A percentile compares a stretch with the other conserved stretches of the same genome.
phyloP scores from a whole-genome alignment of 2,329 filamentous ascomycete genomes.

The Penicillium oxalicum region DNA sequence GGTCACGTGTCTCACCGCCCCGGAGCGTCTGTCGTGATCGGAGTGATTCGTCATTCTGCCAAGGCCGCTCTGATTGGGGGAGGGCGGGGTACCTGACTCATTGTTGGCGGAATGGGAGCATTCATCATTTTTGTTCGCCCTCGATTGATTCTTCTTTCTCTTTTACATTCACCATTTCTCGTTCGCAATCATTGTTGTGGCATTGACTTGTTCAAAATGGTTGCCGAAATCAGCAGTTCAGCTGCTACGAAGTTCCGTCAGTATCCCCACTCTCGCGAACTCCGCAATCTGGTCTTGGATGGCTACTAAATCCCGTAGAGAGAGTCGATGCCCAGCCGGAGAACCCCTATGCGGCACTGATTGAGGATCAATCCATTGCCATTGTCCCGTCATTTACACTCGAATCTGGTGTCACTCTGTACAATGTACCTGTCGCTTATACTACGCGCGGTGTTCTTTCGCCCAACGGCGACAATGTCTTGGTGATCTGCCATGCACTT shows the following conservation, averaged over 20 bases:
- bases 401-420: slow-evolving; percentile 79
- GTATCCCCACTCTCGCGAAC: slow-evolving; percentile 21
- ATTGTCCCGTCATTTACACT: slow-evolving; percentile 85
- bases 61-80: slow-evolving; percentile 2
- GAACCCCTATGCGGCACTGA: slow-evolving; percentile 82
- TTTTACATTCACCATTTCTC: slow-evolving; percentile 1
- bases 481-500: slow-evolving; percentile 55
- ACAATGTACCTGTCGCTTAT: slow-evolving; percentile 65
- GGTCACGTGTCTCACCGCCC: not conserved
- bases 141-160: not conserved
- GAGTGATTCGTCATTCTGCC: slow-evolving; percentile 1
- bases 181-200: not conserved
- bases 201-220: slow-evolving; percentile 18
- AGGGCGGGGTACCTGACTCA: slow-evolving; percentile 13
- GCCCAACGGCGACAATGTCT: slow-evolving; percentile 53
- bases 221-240: slow-evolving; percentile 16
- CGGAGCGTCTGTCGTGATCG: not conserved
- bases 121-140: not conserved
- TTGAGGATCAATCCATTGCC: slow-evolving; percentile 81
- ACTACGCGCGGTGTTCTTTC: slow-evolving; percentile 57
- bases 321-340: slow-evolving; percentile 63
- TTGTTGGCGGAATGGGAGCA: slow-evolving; percentile 2
- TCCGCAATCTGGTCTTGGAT: slow-evolving; percentile 19
- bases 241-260: slow-evolving; percentile 31
- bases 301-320: slow-evolving; percentile 53